Evolutionary conservation across 495 filamentous ascomycete genomes (phyloP), one percentile per base, ranked within the genome.

Genomic region (Hypoxylon rickii): DNA sequence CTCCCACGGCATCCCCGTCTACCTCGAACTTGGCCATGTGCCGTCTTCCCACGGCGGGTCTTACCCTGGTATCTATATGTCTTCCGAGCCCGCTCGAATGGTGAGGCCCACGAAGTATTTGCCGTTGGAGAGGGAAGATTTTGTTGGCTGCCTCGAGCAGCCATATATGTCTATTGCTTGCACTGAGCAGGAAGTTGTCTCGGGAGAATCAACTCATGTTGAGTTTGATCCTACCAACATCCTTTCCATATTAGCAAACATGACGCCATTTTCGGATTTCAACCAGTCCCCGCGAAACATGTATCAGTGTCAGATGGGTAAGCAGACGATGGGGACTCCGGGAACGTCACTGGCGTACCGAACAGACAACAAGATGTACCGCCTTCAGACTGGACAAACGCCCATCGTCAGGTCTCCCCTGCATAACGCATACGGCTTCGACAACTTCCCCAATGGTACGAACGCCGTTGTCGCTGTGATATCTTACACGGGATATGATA

Each of bases 271-370:
- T 75, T 96, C 94, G 55, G 90, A 98, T 70, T 96, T 96, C 79
- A 98, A 98, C 75, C 94, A 98, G 71, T 97, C 93, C 21, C 94
- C 94, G 10, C 82, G 94, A 79, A 98, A 98, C 73, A 97, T 98
- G 94, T 98, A 98, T 73, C 94, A 97, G 72, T 96, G 93, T 73
- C 94, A 98, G 77, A 98, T 98, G 94, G 90, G 92, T 71, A 98
- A 98, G 72, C 94, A 98, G 76, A 87, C 93, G 1, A 98, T 98
- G 94, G 94, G 94, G 61, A 98, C 94, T 4, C 94, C 94, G 18
- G 92, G 88, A 44, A 89, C 93, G 7, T 86, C 94, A 0, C 76
- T 95, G 50, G 81, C 83, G 22, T 89, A 95, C 70, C 88, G 94
- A 54, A 92, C 91, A 26, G 94, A 98, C 77, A 98, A 98, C 79